Evolutionary conservation across 2,329 filamentous ascomycete species (phyloP), one percentile per base, ranked within the genome.

Genomic region (Fusarium hainanense): DNA sequence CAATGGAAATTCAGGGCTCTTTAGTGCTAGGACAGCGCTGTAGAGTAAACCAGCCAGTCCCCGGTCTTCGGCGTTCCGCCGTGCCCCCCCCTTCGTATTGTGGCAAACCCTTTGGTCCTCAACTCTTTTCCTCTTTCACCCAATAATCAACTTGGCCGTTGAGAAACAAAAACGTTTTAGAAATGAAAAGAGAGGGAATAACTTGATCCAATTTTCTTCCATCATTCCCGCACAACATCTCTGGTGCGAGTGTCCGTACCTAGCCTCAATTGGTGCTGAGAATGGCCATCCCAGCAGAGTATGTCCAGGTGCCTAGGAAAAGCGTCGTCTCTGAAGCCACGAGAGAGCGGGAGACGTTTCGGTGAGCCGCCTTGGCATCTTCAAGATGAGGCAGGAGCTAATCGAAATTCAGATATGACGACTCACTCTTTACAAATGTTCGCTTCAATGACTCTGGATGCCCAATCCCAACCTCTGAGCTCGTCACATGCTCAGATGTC

Each of bases 281-380:
- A 30, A 68, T 68, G 65, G 54, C 58, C 41, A 46, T 20, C 2
- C 49, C 43, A 23, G 30, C 23, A 47, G 28, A 49, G 11, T 52
- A 23, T 49, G 7, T 52, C 12, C 20, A 50, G 58, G 67, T 59
- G 16, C 67, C 67, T 1, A 63, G 28, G 58, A 64, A 63, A 18
- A 54, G 46, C 13, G 11, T 54, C 34, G 71, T 75, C 44, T 67
- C 70, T 23, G 76, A 78, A 56, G 71, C 73, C 23, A 69, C 66
- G 52, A 74, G 76, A 41, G 76, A 78, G 52, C 73, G 76, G 16
- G 76, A 78, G 70, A 77, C 76, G 6, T 78, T 77, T 60, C 77
- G 74, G 76, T 78, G 65, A 57, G 32, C 16, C 18, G 13, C 25
- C 18, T 27, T 11, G 4, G 25, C 3, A 28, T 12, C n/a, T 23